Percentiles rank a stretch among this genome's conserved stretches.
Evolutionary conservation across 1,284 basidiomycete species (phyloP).

Genomic region (Coniferiporia sulphurascens): DNA sequence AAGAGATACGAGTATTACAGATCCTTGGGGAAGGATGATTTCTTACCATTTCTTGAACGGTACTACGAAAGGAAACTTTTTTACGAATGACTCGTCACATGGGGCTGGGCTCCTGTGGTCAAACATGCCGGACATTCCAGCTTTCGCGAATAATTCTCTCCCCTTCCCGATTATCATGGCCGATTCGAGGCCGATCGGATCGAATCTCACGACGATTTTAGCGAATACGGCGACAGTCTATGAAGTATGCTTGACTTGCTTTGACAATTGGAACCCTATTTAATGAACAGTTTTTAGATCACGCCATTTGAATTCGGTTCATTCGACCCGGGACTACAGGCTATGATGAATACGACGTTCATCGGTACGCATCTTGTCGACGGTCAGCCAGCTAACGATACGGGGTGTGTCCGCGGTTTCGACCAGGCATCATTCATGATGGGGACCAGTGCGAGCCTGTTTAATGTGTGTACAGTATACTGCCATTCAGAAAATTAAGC

Average conservation of each 20-base stretch:
- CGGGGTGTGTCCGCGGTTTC: constrained; percentile 24
- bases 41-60: constrained; percentile 65
- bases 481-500: not conserved
- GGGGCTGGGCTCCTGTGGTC: constrained; percentile 66
- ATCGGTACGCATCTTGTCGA: constrained; percentile 52
- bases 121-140: constrained; percentile 37
- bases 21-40: constrained; percentile 57
- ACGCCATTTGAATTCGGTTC: constrained; percentile 62
- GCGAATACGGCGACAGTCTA: constrained; percentile 46
- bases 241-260: constrained; percentile 37
- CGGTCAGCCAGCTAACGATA: constrained; percentile 42
- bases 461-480: not conserved
- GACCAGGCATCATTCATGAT: constrained; percentile 3
- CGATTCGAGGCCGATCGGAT: constrained; percentile 45
- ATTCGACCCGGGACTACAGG: constrained; percentile 57
- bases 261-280: constrained; percentile 4
- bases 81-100: constrained; percentile 51
- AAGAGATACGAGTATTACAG: constrained; percentile 58
- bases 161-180: constrained; percentile 57
- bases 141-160: constrained; percentile 40
- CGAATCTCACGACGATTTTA: constrained; percentile 38
- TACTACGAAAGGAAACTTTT: constrained; percentile 50
- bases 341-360: constrained; percentile 53
- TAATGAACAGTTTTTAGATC: constrained; percentile 34
- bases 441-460: constrained; percentile 2